A percentile compares a stretch with the other conserved stretches of the same genome.
phyloP scores from a whole-genome alignment of 1,284 basidiomycete species.

The Ustilago trichophora region DNA sequence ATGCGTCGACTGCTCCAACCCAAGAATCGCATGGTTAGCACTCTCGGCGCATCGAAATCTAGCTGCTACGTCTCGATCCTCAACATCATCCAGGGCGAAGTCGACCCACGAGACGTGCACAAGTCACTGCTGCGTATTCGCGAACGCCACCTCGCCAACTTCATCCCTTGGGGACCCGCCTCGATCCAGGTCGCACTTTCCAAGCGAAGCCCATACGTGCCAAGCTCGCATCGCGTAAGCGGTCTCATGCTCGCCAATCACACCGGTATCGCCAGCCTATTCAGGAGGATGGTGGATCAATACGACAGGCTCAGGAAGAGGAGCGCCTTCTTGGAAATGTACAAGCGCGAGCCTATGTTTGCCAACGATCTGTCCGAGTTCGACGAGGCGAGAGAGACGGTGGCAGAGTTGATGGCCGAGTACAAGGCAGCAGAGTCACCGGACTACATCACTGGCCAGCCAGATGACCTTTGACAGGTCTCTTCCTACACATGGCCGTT shows the following conservation, averaged over 20 bases:
- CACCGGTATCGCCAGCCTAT: constrained; percentile 84
- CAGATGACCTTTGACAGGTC: constrained; percentile 31
- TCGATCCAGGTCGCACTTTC: constrained; percentile 97
- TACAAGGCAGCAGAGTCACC: constrained; percentile 63
- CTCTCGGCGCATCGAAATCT: constrained; percentile 68
- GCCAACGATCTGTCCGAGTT: constrained; percentile 61
- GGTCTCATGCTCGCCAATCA: constrained; percentile 99
- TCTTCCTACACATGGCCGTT: background rate
- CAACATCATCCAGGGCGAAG: constrained; percentile 97
- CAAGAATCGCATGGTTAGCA: constrained; percentile 99
- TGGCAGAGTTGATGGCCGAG: constrained; percentile 62
- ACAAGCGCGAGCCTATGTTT: constrained; percentile 84
- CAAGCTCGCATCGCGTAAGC: constrained; percentile 87
- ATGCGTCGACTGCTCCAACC: constrained; percentile 97
- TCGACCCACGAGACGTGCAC: constrained; percentile 97
- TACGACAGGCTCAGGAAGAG: constrained; percentile 87
- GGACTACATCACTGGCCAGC: constrained; percentile 53
- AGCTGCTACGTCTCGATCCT: constrained; percentile 88
- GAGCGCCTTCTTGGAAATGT: constrained; percentile 96
- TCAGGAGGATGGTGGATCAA: constrained; percentile 95
- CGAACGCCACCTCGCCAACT: constrained; percentile 93
- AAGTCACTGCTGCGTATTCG: constrained; percentile 95
- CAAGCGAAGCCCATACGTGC: constrained; percentile 86
- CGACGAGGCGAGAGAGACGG: constrained; percentile 64
- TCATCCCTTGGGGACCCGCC: constrained; percentile 99